Evolutionary conservation across 371 early-diverging fungal species (phyloP).

Genomic region (Rhizomucor pusillus): DNA sequence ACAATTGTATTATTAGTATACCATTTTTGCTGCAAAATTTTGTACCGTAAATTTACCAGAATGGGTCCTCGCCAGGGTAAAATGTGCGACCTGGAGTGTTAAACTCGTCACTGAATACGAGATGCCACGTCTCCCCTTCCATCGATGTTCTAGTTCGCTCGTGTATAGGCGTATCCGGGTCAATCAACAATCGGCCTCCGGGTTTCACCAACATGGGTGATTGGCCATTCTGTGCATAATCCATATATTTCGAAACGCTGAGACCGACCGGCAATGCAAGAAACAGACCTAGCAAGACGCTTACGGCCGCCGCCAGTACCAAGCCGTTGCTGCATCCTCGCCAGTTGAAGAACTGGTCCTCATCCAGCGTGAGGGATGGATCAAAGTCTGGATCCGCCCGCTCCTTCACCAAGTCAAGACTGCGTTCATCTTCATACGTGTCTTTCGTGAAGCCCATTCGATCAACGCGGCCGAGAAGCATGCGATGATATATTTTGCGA

Average conservation of each 20-base stretch:
- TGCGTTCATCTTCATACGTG: too few species aligned
- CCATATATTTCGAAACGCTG: conserved; percentile 3
- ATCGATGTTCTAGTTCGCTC: background rate
- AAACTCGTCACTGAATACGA: conserved; percentile 60
- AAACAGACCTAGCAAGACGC: conserved; percentile 8
- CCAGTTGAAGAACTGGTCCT: background rate
- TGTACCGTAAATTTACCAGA: conserved; percentile 34
- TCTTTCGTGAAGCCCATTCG: too few species aligned
- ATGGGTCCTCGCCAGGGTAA: conserved; percentile 45
- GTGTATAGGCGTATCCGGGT: conserved; percentile 7
- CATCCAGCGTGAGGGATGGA: too few species aligned
- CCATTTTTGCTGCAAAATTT: too few species aligned
- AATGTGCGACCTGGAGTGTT: conserved; percentile 50
- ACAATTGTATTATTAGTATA: background rate
- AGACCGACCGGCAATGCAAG: conserved; percentile 5
- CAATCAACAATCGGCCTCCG: conserved; percentile 7
- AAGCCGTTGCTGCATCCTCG: conserved; percentile 2
- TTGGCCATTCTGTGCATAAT: background rate
- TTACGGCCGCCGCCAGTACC: background rate
- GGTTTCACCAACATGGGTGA: conserved; percentile 4
- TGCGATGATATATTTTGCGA: too few species aligned
- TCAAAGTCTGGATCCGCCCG: too few species aligned
- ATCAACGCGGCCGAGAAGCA: too few species aligned
- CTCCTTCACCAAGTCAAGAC: too few species aligned
- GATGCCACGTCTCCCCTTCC: conserved; percentile 15